A percentile compares a stretch with the other conserved stretches of the same genome.
These are phyloP conservation scores for Dillenia suffruticosa DNA, from an alignment of 164 flowering plant species.

Conservation along the genomic window DNA sequence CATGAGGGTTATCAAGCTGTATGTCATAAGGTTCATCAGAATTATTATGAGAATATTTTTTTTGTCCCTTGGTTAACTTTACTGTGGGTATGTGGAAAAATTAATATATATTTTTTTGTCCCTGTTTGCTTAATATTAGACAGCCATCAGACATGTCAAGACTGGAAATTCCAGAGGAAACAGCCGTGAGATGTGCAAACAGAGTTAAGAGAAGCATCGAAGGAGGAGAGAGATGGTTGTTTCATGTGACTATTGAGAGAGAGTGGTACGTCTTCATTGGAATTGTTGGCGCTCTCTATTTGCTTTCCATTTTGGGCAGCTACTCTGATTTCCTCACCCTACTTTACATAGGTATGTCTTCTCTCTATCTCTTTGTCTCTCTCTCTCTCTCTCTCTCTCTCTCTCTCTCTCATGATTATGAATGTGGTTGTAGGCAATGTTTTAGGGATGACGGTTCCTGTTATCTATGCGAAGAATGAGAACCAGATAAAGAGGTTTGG, in stretches of 20 bases:
- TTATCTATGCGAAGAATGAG: constrained; percentile 34
- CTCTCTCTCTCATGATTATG: not conserved
- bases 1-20: not conserved
- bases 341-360: constrained; percentile 30
- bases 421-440: constrained; percentile 24
- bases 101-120: not conserved
- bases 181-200: constrained; percentile 12
- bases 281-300: constrained; percentile 19
- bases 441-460: constrained; percentile 40
- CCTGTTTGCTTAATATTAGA: constrained; percentile 17
- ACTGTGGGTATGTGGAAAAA: not conserved
- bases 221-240: constrained; percentile 32
- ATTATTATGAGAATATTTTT: constrained; percentile 9
- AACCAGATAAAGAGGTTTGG: constrained; percentile 25
- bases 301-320: constrained; percentile 33
- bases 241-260: constrained; percentile 31
- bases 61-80: not conserved
- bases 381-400: not conserved
- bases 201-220: constrained; percentile 14
- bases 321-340: constrained; percentile 38
- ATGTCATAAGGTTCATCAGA: not conserved
- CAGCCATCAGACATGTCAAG: constrained; percentile 24
- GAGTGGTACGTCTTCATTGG: constrained; percentile 33
- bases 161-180: constrained; percentile 30
- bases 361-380: not conserved